Evolutionary conservation across 371 early-diverging fungal genomes (phyloP).

Genomic region (Apophysomyces sp.): DNA sequence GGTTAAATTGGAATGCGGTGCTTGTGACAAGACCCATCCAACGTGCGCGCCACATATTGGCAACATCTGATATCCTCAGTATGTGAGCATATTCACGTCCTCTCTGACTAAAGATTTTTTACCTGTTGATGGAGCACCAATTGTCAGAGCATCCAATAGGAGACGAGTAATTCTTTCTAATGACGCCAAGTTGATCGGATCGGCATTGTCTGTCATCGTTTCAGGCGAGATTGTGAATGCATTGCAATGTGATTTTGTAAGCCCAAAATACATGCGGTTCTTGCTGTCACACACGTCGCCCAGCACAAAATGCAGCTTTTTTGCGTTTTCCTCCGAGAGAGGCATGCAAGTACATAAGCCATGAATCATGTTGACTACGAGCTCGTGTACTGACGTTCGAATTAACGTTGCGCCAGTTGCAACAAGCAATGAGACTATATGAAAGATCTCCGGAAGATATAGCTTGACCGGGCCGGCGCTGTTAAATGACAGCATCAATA

Average conservation of each 20-base stretch:
- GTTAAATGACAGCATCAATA: constrained; percentile 84
- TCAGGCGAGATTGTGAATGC: constrained; percentile 64
- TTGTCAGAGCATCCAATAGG: constrained; percentile 73
- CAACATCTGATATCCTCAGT: constrained; percentile 56
- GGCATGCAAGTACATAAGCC: constrained; percentile 68
- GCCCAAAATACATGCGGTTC: constrained; percentile 76
- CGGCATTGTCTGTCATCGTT: constrained; percentile 56
- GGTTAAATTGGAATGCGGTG: constrained; percentile 90
- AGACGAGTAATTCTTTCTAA: constrained; percentile 77
- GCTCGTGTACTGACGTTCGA: constrained; percentile 83
- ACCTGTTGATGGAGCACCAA: constrained; percentile 70
- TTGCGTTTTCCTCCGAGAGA: constrained; percentile 49
- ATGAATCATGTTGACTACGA: constrained; percentile 85
- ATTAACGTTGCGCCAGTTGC: constrained; percentile 81
- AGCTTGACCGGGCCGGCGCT: constrained; percentile 65
- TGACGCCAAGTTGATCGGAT: constrained; percentile 64
- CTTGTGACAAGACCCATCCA: constrained; percentile 90
- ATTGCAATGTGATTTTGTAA: constrained; percentile 64
- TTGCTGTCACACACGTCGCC: constrained; percentile 76
- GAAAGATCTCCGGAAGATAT: constrained; percentile 82
- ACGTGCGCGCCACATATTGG: constrained; percentile 80
- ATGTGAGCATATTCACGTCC: constrained; percentile 41
- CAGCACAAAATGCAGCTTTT: constrained; percentile 55
- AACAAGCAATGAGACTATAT: constrained; percentile 74
- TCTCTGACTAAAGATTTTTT: constrained; percentile 6